Evolutionary conservation across 768 basidiomycete species (phyloP).

Genomic region (Dacryopinax primogenitus): DNA sequence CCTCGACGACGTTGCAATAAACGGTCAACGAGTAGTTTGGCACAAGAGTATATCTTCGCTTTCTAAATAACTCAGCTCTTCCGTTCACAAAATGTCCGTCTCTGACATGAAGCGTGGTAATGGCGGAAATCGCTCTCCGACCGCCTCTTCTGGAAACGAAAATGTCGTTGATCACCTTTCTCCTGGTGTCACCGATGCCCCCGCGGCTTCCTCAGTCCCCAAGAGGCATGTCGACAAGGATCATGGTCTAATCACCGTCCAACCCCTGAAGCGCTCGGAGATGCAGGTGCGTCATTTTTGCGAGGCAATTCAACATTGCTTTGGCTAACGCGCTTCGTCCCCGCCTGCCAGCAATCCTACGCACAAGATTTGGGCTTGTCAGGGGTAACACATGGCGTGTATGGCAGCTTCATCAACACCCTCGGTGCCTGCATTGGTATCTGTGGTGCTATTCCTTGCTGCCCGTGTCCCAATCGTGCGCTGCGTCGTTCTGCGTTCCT

Average conservation of each 20-base stretch:
- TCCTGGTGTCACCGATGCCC: slow-evolving; percentile 15
- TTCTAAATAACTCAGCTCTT: not conserved
- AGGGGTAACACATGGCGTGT: slow-evolving; percentile 69
- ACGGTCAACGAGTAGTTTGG: too few species aligned
- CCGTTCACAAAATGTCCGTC: not conserved
- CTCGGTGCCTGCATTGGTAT: slow-evolving; percentile 57
- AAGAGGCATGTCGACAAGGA: not conserved
- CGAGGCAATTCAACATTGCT: not conserved
- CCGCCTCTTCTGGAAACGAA: not conserved
- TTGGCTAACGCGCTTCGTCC: not conserved
- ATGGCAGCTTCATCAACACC: slow-evolving; percentile 65
- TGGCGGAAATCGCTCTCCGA: not conserved
- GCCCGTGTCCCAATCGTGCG: slow-evolving; percentile 66
- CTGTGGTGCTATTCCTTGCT: slow-evolving; percentile 67
- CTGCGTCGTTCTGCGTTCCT: slow-evolving; percentile 35
- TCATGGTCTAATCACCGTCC: slow-evolving; percentile 55
- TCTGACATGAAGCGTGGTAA: not conserved
- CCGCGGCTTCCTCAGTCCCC: not conserved
- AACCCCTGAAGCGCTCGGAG: slow-evolving; percentile 69
- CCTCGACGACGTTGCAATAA: not conserved
- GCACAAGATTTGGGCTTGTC: slow-evolving; percentile 38
- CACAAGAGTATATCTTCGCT: not conserved
- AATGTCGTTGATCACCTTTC: slow-evolving; percentile 18
- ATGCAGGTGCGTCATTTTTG: slow-evolving; percentile 60
- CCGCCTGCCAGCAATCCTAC: slow-evolving; percentile 61